phyloP scores from a whole-genome alignment of 2,329 filamentous ascomycete genomes.

The Colletotrichum orbiculare region DNA sequence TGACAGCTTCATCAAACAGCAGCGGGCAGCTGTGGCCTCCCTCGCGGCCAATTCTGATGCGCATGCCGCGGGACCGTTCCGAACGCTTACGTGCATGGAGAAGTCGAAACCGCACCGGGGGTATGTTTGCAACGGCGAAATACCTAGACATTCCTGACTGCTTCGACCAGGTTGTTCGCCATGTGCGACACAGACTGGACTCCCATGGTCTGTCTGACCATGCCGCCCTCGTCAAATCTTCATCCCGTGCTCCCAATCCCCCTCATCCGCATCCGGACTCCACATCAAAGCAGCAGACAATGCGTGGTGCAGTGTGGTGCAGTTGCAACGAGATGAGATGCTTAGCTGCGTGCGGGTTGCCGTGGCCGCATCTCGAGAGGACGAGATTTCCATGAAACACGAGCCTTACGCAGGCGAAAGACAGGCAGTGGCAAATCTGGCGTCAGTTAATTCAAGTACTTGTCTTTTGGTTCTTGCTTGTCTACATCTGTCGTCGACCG shows the following conservation, averaged over 20 bases:
- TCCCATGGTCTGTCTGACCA: not conserved
- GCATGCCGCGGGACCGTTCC: constrained; percentile 21
- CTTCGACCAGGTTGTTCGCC: constrained; percentile 18
- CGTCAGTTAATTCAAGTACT: constrained; percentile 14
- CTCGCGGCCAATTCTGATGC: constrained; percentile 17
- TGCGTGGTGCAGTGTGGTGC: not conserved
- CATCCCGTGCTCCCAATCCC: not conserved
- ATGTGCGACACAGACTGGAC: constrained; percentile 4
- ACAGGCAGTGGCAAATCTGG: constrained; percentile 26
- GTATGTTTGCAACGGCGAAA: constrained; percentile 33
- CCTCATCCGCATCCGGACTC: constrained; percentile 21
- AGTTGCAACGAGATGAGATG: constrained; percentile 10
- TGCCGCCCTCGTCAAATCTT: not conserved
- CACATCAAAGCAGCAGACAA: constrained; percentile 2
- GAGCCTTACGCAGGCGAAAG: constrained; percentile 31
- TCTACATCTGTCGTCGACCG: constrained; percentile 31
- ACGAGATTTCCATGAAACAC: constrained; percentile 33
- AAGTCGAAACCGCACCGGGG: constrained; percentile 19
- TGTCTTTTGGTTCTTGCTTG: constrained; percentile 5
- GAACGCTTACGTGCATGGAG: constrained; percentile 32
- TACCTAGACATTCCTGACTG: constrained; percentile 11
- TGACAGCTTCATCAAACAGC: constrained; percentile 34
- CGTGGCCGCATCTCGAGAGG: constrained; percentile 25
- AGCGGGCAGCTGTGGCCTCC: constrained; percentile 26
- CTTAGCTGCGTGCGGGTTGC: constrained; percentile 17